Evolutionary conservation across 768 basidiomycete genomes (phyloP).

Genomic region (Melanogaster broomeanus): DNA sequence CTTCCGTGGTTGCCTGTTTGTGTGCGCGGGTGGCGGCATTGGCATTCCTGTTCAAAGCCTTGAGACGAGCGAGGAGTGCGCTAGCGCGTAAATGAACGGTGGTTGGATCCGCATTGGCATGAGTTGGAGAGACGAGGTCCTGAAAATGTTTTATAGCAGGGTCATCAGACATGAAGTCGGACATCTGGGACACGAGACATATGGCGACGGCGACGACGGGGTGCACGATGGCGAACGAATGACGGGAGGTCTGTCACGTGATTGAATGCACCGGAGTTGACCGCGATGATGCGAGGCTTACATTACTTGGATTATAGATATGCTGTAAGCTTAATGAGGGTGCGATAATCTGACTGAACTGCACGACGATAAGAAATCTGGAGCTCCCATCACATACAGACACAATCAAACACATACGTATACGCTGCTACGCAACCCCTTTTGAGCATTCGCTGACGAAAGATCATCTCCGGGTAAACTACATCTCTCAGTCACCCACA

Average conservation of each 20-base stretch:
- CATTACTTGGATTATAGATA: background rate
- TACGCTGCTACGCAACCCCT: constrained; percentile 1
- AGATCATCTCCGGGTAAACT: constrained; percentile 5
- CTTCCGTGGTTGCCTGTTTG: constrained; percentile 70
- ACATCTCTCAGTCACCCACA: background rate
- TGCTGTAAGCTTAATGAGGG: background rate
- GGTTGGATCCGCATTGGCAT: constrained; percentile 44
- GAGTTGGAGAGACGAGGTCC: constrained; percentile 56
- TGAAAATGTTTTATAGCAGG: constrained; percentile 62
- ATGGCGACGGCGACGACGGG: no score
- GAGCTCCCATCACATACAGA: background rate
- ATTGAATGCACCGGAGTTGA: constrained; percentile 1
- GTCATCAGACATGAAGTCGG: constrained; percentile 38
- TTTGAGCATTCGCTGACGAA: constrained; percentile 18
- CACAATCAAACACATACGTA: no score
- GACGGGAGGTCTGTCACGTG: constrained; percentile 1
- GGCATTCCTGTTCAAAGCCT: constrained; percentile 73
- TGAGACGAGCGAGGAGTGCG: constrained; percentile 78
- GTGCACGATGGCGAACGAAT: no score
- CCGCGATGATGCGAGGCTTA: constrained; percentile 4
- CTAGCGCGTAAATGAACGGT: constrained; percentile 65
- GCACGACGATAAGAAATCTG: background rate
- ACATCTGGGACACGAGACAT: background rate
- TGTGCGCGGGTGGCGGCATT: constrained; percentile 71
- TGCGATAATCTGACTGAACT: background rate